These are phyloP conservation scores for Saccharomycopsis hybrid DNA, from an alignment of 1,139 yeast genomes.

Conservation along the genomic window DNA sequence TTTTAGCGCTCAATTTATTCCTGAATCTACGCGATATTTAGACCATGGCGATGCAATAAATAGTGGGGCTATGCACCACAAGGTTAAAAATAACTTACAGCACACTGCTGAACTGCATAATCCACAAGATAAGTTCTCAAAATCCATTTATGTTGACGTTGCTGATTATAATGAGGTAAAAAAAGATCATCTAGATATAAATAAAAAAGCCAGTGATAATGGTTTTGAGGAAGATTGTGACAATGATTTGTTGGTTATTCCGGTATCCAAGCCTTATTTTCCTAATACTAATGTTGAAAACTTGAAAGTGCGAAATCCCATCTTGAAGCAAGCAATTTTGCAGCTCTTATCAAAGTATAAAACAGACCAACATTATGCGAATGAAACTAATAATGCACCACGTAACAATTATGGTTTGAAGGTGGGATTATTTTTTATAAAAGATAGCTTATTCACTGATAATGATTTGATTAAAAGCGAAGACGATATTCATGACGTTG, in stretches of 20 bases:
- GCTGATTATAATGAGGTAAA: too few relatives aligned
- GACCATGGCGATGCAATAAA: too few relatives aligned
- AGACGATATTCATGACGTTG: slow-evolving; percentile 14
- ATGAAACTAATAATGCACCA: not conserved
- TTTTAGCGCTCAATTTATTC: too few relatives aligned
- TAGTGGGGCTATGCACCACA: too few relatives aligned
- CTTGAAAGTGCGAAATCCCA: slow-evolving; percentile 16
- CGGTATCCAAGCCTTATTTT: slow-evolving; percentile 14
- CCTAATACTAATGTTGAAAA: slow-evolving; percentile 12
- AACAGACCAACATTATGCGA: not conserved
- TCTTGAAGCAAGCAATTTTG: slow-evolving; percentile 16
- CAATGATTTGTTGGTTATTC: slow-evolving; percentile 15
- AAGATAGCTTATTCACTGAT: slow-evolving; percentile 5
- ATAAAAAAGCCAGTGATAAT: too few relatives aligned
- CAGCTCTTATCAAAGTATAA: slow-evolving; percentile 7
- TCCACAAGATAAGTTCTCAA: too few relatives aligned
- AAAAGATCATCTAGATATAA: too few relatives aligned
- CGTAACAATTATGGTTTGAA: slow-evolving; percentile 2
- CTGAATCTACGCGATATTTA: too few relatives aligned
- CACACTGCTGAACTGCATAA: too few relatives aligned
- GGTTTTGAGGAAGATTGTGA: too few relatives aligned
- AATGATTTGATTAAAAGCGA: slow-evolving; percentile 8
- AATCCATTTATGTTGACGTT: too few relatives aligned
- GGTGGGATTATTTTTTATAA: slow-evolving; percentile 18
- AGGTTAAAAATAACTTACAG: too few relatives aligned